Base-by-base conservation (phyloP, 2,329 filamentous ascomycete species). In the Scedosporium minutisporum region DNA sequence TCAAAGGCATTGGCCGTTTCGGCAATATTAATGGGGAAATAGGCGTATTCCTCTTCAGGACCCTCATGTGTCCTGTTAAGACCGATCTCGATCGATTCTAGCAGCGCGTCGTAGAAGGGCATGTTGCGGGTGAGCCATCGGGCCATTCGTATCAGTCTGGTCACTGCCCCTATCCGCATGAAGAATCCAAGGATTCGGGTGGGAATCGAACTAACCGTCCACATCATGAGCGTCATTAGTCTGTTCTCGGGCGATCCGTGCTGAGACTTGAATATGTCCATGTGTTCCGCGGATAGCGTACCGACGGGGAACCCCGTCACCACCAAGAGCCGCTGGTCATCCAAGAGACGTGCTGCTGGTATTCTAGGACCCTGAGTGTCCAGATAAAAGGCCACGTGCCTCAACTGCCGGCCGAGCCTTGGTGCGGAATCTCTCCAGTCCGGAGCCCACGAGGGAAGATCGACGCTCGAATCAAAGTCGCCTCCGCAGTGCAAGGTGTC, bases 1-100 rank as follows among this genome's bases (percentile, higher is more conserved):
- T 48, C 38, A 75, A 75, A 46, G 76, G 76, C 16, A 69, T 48
- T 48, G 16, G 44, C 12, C 2, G 44, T 48, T 48, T 48, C 44
- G 14, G 44, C 16, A 6, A 48, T 4, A 7, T 48, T 48, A 48
- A 48, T 48, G n/a, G 44, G 44, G n/a, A 21, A 48, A 21, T 48
- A 48, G 7, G 16, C 1, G 44, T 21, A 48, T 48, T 21, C n/a
- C 44, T 48, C n/a, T 48, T 18, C 44, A 5, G 33, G 33, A 4
- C 44, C 16, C 16, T 48, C 44, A 5, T 9, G n/a, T 9, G 2
- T 21, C 44, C 44, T 18, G 21, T 9, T 48, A 21, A n/a, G 7
- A 7, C 7, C 18, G 16, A 48, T 21, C n/a, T 48, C 44, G 44
- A 48, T 3, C 9, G 44, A 48, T 21, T 48, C 44, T 16, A 48